Evolutionary conservation across 164 flowering plant genomes (phyloP).

Genomic region (Aristolochia contorta): DNA sequence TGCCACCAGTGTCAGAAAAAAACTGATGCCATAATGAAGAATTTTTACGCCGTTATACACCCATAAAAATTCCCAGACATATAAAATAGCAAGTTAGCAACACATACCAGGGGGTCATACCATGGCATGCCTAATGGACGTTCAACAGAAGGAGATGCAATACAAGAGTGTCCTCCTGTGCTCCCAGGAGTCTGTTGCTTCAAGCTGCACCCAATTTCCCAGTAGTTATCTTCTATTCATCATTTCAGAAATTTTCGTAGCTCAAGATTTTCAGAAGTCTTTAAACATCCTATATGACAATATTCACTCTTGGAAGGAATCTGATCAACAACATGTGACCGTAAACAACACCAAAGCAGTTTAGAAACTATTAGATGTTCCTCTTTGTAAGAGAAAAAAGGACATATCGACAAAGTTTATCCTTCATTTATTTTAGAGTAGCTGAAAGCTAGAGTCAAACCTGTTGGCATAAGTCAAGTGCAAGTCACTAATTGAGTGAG

Average conservation of each 20-base stretch:
- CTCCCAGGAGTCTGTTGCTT: conserved; percentile 76
- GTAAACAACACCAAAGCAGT: no score
- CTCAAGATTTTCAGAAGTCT: neutral
- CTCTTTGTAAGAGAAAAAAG: no score
- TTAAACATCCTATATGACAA: neutral
- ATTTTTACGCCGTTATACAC: no score
- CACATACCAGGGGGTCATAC: neutral
- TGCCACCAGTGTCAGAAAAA: no score
- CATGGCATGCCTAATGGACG: neutral
- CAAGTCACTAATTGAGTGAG: no score
- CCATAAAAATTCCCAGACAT: no score
- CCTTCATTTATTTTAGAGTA: no score
- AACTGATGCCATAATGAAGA: no score
- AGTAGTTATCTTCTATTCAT: no score
- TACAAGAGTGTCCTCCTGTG: conserved; percentile 69
- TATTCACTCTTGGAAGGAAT: neutral
- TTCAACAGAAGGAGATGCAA: conserved; percentile 62
- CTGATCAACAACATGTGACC: neutral
- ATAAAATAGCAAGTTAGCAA: neutral
- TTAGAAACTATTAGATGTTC: no score
- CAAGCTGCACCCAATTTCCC: conserved; percentile 40
- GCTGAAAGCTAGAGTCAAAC: conserved; percentile 16
- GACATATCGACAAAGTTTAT: no score
- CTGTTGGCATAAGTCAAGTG: conserved; percentile 75
- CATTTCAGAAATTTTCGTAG: neutral